A percentile compares a stretch with the other conserved stretches of the same genome.
These are phyloP conservation scores for Urtica urens DNA, from an alignment of 306 rosid genomes.

Conservation along the genomic window DNA sequence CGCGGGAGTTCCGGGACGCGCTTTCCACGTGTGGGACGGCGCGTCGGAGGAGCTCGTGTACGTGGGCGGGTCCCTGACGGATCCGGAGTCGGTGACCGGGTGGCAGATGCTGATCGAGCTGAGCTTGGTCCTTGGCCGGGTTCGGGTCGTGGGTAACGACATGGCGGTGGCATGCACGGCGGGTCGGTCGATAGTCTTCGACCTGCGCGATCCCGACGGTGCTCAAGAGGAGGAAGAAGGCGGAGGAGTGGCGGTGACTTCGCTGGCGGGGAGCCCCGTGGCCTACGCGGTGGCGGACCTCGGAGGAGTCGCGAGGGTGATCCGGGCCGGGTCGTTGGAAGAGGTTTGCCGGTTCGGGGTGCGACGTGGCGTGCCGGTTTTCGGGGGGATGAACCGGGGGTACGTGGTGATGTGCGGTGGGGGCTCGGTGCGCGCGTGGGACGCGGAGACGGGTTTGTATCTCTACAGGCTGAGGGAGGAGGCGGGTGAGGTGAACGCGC, in stretches of 20 bases:
- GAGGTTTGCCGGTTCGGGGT: constrained; percentile 34
- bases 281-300: constrained; percentile 35
- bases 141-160: constrained; percentile 37
- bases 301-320: constrained; percentile 35
- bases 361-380: constrained; percentile 14
- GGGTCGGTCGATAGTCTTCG: constrained; percentile 34
- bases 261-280: constrained; percentile 40
- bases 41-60: constrained; percentile 24
- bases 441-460: constrained; percentile 13
- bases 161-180: constrained; percentile 67
- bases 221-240: constrained; percentile 21
- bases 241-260: constrained; percentile 36
- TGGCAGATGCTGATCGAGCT: constrained; percentile 72
- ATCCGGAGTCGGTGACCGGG: constrained; percentile 53
- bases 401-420: constrained; percentile 37
- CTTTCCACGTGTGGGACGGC: constrained; percentile 67
- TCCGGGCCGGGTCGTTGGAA: constrained; percentile 29
- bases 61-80: constrained; percentile 53
- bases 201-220: constrained; percentile 26
- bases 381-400: constrained; percentile 55
- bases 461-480: constrained; percentile 15
- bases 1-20: constrained; percentile 55
- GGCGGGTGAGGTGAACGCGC: constrained; percentile 19
- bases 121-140: constrained; percentile 43
- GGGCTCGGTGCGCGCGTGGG: constrained; percentile 46